A percentile compares a stretch with the other conserved stretches of the same genome.
phyloP scores from a whole-genome alignment of 371 early-diverging fungal genomes.

The Dichotomocladium elegans region DNA sequence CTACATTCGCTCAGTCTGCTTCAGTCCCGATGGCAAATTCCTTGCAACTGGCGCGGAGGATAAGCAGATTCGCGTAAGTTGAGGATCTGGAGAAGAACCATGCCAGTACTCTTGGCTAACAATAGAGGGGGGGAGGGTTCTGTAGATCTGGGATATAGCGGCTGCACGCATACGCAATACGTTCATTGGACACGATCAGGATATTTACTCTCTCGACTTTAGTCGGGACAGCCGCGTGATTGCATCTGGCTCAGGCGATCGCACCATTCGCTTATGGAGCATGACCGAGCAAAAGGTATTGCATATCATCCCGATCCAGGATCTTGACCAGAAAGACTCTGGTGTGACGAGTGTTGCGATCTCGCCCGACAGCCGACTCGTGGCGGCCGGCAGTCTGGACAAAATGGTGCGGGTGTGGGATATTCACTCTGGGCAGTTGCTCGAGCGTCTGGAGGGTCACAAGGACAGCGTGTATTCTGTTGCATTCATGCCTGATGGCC shows the following conservation, averaged over 20 bases:
- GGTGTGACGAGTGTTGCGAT: constrained; percentile 92
- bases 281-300: constrained; percentile 68
- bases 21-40: constrained; percentile 90
- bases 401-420: constrained; percentile 90
- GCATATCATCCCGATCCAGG: constrained; percentile 69
- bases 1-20: constrained; percentile 95
- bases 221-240: constrained; percentile 84
- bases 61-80: constrained; percentile 77
- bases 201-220: constrained; percentile 93
- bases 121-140: too few relatives aligned
- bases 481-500: constrained; percentile 90
- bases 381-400: constrained; percentile 84
- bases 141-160: constrained; percentile 68
- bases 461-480: constrained; percentile 94
- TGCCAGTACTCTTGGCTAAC: neutral
- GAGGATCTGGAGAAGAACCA: neutral
- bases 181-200: constrained; percentile 87
- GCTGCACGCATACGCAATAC: constrained; percentile 58
- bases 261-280: constrained; percentile 83
- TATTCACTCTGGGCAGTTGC: constrained; percentile 62
- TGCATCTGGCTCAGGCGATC: constrained; percentile 91
- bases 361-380: constrained; percentile 66
- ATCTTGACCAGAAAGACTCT: constrained; percentile 74
- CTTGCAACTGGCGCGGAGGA: constrained; percentile 98
- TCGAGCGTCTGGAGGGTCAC: constrained; percentile 90